phyloP scores from a whole-genome alignment of 2,329 filamentous ascomycete genomes.

The Podosphaera fusca region DNA sequence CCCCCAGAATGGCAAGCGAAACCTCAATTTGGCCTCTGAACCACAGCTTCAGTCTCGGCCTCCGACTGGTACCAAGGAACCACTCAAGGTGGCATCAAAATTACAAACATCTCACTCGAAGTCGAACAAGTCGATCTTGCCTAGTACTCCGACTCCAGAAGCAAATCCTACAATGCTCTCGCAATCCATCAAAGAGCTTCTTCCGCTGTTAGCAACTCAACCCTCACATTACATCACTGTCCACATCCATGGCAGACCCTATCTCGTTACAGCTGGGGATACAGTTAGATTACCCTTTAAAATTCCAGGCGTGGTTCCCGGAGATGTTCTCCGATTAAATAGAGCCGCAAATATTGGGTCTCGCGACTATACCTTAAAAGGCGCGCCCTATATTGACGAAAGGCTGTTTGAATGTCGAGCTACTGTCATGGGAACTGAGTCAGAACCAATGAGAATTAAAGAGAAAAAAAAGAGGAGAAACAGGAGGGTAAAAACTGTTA shows the following conservation, averaged over 20 bases:
- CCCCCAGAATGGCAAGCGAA: not conserved
- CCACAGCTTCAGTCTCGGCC: not conserved
- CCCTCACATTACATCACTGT: constrained; percentile 55
- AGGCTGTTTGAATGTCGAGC: constrained; percentile 66
- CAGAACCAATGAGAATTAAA: constrained; percentile 53
- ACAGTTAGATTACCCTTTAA: constrained; percentile 54
- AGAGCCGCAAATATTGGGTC: constrained; percentile 64
- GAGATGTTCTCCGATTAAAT: constrained; percentile 73
- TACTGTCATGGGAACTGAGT: constrained; percentile 63
- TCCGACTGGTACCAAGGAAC: not conserved
- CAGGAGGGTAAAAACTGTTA: constrained; percentile 48
- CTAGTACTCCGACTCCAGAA: not conserved
- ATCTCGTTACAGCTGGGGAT: constrained; percentile 59
- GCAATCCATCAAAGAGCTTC: constrained; percentile 33
- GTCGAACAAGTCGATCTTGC: not conserved
- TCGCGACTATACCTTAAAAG: constrained; percentile 75
- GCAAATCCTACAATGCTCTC: constrained; percentile 17
- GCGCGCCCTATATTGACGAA: constrained; percentile 61
- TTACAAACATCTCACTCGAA: not conserved
- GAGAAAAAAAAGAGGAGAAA: constrained; percentile 65
- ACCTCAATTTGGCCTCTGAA: not conserved
- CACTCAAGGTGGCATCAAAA: not conserved
- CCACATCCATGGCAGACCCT: constrained; percentile 58
- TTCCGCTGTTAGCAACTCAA: constrained; percentile 51
- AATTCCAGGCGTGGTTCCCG: constrained; percentile 53